Base-by-base conservation (phyloP, 2,329 filamentous ascomycete genomes). In the Penicillium sp. region DNA sequence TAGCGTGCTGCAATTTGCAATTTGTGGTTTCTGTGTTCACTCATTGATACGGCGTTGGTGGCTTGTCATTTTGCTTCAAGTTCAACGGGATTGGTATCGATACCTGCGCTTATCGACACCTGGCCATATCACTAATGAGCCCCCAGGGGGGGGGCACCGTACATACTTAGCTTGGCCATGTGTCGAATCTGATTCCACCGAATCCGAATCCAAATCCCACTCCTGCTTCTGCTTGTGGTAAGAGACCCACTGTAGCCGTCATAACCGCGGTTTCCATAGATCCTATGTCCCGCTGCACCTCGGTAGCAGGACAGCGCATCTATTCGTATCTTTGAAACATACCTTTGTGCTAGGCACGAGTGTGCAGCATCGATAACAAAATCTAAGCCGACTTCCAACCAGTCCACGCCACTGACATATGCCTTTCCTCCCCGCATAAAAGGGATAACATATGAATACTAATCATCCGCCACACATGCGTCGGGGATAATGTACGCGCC, bases 1-100 rank as follows among this genome's bases (percentile, higher is more conserved):
- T 36, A 16, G 16, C 49, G 31, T 29, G 4, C 34, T 47, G 24
- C 45, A 36, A 53, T 49, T 43, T 54, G 43, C 51, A 42, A 18
- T 47, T 38, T 45, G 18, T 29, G 32, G 18, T 43, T 55, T 8
- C 48, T 45, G 11, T 54, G 44, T 50, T 61, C 58, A 52, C 53
- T 64, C 64, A 67, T 67, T 53, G 65, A 54, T 63, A 59, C 51
- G 71, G 71, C 67, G 71, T 74, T 73, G 61, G 67, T 59, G 71
- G 64, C 50, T 61, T 66, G 42, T 18, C 46, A 52, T 55, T 53
- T 53, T 59, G 43, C 11, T 59, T 49, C 13, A 39, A 51, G 39
- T 52, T 6, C 8, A 6, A 27, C 24, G 8, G 51, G 18, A 27
- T 31, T 42, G 29, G n/a, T n/a, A 9, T 54, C 11, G 38, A 49